These are phyloP conservation scores for Penicillium argentinense DNA, from an alignment of 495 filamentous ascomycete genomes.

Conservation along the genomic window DNA sequence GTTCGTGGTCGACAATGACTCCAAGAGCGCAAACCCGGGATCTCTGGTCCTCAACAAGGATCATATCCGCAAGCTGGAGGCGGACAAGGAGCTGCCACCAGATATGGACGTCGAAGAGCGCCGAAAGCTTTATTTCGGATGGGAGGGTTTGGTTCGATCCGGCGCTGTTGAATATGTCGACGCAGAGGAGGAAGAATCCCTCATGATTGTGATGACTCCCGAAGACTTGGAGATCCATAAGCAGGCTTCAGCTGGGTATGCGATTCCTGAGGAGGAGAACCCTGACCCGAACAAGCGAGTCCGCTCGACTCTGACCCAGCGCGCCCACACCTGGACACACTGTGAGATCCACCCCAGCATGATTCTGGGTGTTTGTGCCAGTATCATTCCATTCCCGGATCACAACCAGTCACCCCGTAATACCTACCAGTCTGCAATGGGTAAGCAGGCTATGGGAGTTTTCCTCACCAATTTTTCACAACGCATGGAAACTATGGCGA, in stretches of 20 bases:
- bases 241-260: constrained; percentile 65
- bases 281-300: constrained; percentile 74
- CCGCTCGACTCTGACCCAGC: constrained; percentile 77
- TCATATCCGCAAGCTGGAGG: constrained; percentile 67
- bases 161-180: constrained; percentile 94
- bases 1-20: constrained; percentile 82
- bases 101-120: constrained; percentile 56
- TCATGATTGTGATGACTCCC: constrained; percentile 99
- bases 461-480: constrained; percentile 94
- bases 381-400: constrained; percentile 99
- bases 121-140: constrained; percentile 72
- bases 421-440: constrained; percentile 99
- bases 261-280: constrained; percentile 56
- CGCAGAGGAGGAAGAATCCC: constrained; percentile 95
- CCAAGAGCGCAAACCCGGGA: constrained; percentile 67
- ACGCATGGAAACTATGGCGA: constrained; percentile 99
- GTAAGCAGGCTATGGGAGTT: constrained; percentile 99
- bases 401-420: constrained; percentile 99
- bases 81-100: constrained; percentile 61
- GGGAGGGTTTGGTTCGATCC: constrained; percentile 75
- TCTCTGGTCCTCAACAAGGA: constrained; percentile 80
- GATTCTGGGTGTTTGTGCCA: constrained; percentile 96
- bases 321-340: constrained; percentile 88
- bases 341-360: constrained; percentile 99
- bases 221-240: constrained; percentile 80